Evolutionary conservation across 108 stramenopile species (phyloP).

Genomic region (Discostella stelligeroides): DNA sequence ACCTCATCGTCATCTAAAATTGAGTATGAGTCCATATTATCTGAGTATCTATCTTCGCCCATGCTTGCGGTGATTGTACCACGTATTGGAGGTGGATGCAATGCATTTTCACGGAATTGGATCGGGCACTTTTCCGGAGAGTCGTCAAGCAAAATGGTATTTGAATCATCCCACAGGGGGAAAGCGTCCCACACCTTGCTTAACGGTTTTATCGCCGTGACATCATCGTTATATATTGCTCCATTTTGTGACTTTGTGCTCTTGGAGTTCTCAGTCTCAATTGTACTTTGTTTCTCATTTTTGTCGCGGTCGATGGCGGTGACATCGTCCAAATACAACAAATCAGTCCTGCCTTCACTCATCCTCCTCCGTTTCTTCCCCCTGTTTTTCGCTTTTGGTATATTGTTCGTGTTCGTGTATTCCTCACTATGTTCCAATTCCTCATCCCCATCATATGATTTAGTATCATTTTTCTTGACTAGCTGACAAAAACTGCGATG

Average conservation of each 20-base stretch:
- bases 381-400: no score
- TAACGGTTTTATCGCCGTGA: conserved; percentile 67
- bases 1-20: conserved; percentile 33
- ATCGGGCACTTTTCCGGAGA: conserved; percentile 74
- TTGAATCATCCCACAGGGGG: conserved; percentile 74
- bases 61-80: conserved; percentile 45
- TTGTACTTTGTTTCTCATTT: neutral
- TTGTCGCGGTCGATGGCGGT: no score
- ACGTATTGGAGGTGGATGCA: conserved; percentile 75
- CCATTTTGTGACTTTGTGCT: neutral
- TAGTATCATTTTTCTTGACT: conserved; percentile 29
- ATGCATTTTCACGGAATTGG: conserved; percentile 51
- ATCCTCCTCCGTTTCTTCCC: no score
- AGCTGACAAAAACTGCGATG: conserved; percentile 54
- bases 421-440: no score
- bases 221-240: conserved; percentile 21
- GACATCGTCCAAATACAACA: no score
- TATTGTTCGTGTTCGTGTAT: no score
- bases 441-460: neutral
- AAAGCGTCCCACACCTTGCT: conserved; percentile 69
- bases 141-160: conserved; percentile 84
- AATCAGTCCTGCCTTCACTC: no score
- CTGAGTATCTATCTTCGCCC: neutral
- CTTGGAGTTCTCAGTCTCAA: neutral
- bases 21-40: neutral